Conservation (phyloP, 2,329 filamentous ascomycete genomes). For the Sporothrix sp. region DNA sequence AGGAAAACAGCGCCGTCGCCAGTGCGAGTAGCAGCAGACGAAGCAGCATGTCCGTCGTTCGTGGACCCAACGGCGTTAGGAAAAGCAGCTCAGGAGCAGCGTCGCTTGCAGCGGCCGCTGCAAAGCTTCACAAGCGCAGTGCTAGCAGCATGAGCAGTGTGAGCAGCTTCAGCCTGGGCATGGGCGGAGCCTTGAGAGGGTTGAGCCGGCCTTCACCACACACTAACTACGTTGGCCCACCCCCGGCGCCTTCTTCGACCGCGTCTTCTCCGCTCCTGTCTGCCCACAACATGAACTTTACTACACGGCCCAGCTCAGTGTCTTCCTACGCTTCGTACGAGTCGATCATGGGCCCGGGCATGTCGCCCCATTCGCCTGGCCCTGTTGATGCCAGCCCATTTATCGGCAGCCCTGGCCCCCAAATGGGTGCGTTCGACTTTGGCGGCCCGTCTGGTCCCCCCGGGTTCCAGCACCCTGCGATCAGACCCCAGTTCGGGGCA, state of each 20-base stretch:
- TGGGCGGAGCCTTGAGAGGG: slow-evolving; percentile 18
- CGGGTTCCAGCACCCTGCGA: slow-evolving; percentile 17
- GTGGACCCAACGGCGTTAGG: slow-evolving; percentile 1
- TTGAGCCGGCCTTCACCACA: slow-evolving; percentile 19
- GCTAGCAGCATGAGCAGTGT: slow-evolving; percentile 17
- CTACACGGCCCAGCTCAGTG: slow-evolving; percentile 14
- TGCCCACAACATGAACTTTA: slow-evolving; percentile 11
- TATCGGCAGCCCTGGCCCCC: slow-evolving; percentile 17
- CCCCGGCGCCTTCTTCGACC: slow-evolving; percentile 17
- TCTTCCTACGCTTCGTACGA: slow-evolving; percentile 20
- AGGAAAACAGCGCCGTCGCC: slow-evolving; percentile 22
- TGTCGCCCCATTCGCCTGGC: slow-evolving; percentile 18
- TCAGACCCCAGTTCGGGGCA: slow-evolving; percentile 18
- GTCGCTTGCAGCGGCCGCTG: slow-evolving; percentile 11
- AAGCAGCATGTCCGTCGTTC: slow-evolving; percentile 22
- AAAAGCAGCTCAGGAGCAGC: slow-evolving; percentile 12
- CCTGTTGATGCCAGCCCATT: slow-evolving; percentile 18
- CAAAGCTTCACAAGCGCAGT: slow-evolving; percentile 17
- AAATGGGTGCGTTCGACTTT: slow-evolving; percentile 17
- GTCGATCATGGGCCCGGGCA: slow-evolving; percentile 15
- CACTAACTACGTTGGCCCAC: slow-evolving; percentile 20
- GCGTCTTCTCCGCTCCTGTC: slow-evolving; percentile 18
- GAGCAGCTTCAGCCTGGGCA: slow-evolving; percentile 19
- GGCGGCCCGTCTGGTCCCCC: background rate
- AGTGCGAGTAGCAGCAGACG: background rate